Evolutionary conservation across 495 filamentous ascomycete genomes (phyloP), one percentile per base, ranked within the genome.

Genomic region (Cenococcum geophilum): DNA sequence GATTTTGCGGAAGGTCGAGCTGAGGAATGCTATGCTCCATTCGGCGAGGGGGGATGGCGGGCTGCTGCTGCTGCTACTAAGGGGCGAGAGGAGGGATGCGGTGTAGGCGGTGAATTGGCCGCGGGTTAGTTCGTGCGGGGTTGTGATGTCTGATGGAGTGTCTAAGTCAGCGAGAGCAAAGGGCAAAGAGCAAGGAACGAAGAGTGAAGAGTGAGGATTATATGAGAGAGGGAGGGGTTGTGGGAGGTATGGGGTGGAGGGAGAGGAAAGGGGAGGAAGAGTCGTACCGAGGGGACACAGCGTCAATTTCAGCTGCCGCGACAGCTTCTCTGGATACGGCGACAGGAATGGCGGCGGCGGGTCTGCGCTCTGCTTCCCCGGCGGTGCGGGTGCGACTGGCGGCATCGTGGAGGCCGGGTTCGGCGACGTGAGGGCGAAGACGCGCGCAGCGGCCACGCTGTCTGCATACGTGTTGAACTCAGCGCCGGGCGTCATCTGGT

Each of bases 381-480:
- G 60, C 9, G 76, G 74, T 3, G 58, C 16, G 0, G 86, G 83
- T 5, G 76, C 73, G 3, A 55, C 12, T 0, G 86, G 83, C 1
- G 92, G 92, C 78, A 95, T 82, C 0, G 85, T 88, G 20, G 74
- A 79, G 5, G 71, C 63, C 1, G 95, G 95, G 50, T 75, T 79
- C 1, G 85, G 87, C 1, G 90, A 95, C 8, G 93, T 96, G 35
- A 97, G 80, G 3, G 93, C 92, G 71, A 86, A 96, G 27, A 99
- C 82, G 10, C 92, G 81, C 0, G 93, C 95, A 0, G 93, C 86
- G 45, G 93, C 91, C 20, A 76, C 61, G 35, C 72, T 63, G 40
- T 78, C 72, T 23, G 81, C 64, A 64, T 76, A 80, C n/a, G 63
- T 69, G 40, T 75, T 75, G 72, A 83, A 83, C 55, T 82, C 74